phyloP scores from a whole-genome alignment of 75 land plant genomes.

The Azolla pinnata region DNA sequence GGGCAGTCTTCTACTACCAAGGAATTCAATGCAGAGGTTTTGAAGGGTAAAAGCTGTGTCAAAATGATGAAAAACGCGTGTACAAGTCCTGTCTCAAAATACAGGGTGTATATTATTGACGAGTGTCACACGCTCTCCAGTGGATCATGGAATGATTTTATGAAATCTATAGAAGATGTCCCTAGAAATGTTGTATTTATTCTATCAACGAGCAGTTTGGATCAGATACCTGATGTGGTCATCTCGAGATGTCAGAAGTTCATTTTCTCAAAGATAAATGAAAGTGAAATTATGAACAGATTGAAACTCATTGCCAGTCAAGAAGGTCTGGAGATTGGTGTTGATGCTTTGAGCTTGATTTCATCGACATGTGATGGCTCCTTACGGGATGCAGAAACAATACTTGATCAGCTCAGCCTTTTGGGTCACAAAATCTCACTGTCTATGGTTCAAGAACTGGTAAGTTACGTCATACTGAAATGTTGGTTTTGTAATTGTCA shows the following conservation, averaged over 20 bases:
- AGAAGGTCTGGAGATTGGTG: constrained; percentile 66
- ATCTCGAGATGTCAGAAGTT: constrained; percentile 86
- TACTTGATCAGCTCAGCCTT: constrained; percentile 86
- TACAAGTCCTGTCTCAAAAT: no score
- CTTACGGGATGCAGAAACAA: constrained; percentile 87
- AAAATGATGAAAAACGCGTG: not conserved
- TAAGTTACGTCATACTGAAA: no score
- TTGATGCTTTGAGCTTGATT: constrained; percentile 74
- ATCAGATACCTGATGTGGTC: constrained; percentile 69
- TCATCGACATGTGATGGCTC: constrained; percentile 86
- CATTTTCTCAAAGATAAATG: constrained; percentile 75
- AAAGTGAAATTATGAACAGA: constrained; percentile 58
- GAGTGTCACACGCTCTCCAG: constrained; percentile 60
- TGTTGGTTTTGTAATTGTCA: no score
- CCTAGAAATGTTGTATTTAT: constrained; percentile 76
- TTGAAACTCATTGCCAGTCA: constrained; percentile 54
- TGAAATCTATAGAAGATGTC: constrained; percentile 69
- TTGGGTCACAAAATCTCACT: constrained; percentile 69
- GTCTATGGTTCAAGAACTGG: constrained; percentile 77
- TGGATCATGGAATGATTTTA: constrained; percentile 71
- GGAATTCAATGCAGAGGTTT: constrained; percentile 57
- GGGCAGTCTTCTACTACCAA: constrained; percentile 46
- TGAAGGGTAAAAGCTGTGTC: not conserved
- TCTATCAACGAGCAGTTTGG: constrained; percentile 55
- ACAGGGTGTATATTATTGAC: constrained; percentile 68